Evolutionary conservation across 2,329 filamentous ascomycete genomes (phyloP).

Genomic region (Furcasterigmium furcatum): DNA sequence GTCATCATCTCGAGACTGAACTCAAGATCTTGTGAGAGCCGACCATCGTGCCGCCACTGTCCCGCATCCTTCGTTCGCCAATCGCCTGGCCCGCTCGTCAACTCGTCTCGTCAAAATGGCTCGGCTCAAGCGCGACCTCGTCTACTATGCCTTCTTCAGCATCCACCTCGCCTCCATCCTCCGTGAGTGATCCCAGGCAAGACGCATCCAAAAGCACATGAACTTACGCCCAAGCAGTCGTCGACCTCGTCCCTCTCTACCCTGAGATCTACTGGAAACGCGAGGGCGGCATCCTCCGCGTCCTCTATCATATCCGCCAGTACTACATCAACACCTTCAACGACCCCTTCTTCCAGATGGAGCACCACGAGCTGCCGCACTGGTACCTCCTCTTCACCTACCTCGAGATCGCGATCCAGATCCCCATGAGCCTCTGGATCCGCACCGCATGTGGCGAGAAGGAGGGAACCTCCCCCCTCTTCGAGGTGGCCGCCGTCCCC

Average conservation of each 20-base stretch:
- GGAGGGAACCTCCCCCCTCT: conserved; percentile 23
- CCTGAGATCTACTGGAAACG: conserved; percentile 40
- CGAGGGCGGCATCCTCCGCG: conserved; percentile 41
- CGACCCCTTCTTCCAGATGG: conserved; percentile 47
- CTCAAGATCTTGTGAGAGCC: too few relatives aligned
- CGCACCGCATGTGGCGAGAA: conserved; percentile 31
- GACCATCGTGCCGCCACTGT: too few relatives aligned
- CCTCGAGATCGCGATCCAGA: conserved; percentile 46
- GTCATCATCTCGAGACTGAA: too few relatives aligned
- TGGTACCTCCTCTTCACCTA: conserved; percentile 51
- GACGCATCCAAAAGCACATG: background rate
- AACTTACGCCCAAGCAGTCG: conserved; percentile 29
- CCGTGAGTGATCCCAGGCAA: conserved; percentile 7
- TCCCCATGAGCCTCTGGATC: conserved; percentile 48
- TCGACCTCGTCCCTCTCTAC: conserved; percentile 53
- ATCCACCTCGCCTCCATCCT: conserved; percentile 21
- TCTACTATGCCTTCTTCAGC: conserved; percentile 29
- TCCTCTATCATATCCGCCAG: conserved; percentile 39
- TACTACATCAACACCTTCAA: conserved; percentile 46
- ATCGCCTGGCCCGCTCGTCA: too few relatives aligned
- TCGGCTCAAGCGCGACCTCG: conserved; percentile 23
- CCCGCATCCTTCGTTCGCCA: too few relatives aligned
- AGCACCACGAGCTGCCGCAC: conserved; percentile 28
- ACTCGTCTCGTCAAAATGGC: conserved; percentile 5
- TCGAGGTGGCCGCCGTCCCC: conserved; percentile 48